A percentile compares a stretch with the other conserved stretches of the same genome.
Conservation (phyloP, 73 alveolate genomes). For the Paramecium biaurelia region DNA sequence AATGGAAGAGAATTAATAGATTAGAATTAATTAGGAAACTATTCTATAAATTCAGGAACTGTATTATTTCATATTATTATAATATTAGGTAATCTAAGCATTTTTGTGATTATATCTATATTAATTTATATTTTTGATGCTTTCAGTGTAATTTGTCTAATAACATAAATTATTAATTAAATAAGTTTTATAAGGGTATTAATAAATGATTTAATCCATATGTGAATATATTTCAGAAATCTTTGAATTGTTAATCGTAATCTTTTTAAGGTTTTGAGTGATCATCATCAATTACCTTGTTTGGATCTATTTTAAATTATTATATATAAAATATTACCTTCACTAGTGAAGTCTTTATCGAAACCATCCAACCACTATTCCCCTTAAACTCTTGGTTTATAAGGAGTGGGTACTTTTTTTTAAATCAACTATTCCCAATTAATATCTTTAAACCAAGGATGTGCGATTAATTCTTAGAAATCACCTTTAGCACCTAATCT, state of each 20-base stretch:
- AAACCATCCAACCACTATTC: slow-evolving; percentile 62
- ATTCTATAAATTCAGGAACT: neutral
- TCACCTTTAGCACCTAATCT: slow-evolving; percentile 94
- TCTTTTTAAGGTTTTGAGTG: neutral
- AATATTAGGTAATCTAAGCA: neutral
- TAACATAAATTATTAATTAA: neutral
- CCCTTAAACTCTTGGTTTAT: slow-evolving; percentile 59
- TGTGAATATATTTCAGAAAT: slow-evolving; percentile 49
- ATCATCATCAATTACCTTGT: slow-evolving; percentile 50
- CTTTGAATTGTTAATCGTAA: slow-evolving; percentile 55
- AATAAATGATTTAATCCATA: slow-evolving; percentile 3
- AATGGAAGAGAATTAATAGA: neutral
- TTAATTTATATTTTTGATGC: neutral
- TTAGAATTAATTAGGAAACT: neutral
- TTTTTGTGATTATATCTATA: neutral
- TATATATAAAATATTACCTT: neutral
- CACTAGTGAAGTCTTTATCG: slow-evolving; percentile 62
- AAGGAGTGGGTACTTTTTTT: slow-evolving; percentile 90
- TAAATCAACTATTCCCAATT: slow-evolving; percentile 90
- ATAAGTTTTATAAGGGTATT: neutral
- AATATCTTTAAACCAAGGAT: slow-evolving; percentile 90
- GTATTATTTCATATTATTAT: neutral
- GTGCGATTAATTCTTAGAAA: slow-evolving; percentile 86
- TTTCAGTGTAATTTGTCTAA: neutral
- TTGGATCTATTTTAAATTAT: neutral